Evolutionary conservation across 495 filamentous ascomycete genomes (phyloP).

Genomic region (Lasiosphaeria miniovina): DNA sequence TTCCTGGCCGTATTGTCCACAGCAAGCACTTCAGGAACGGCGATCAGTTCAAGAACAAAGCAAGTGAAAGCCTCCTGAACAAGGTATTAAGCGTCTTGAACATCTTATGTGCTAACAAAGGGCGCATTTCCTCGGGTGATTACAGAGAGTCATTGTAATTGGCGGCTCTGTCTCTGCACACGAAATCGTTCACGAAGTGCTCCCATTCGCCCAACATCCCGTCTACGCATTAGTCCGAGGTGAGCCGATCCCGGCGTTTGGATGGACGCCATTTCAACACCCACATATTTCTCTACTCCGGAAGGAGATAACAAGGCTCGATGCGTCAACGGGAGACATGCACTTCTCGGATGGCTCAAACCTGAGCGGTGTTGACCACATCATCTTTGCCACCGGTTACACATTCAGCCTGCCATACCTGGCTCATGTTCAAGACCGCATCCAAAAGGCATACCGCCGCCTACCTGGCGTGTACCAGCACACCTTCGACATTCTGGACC

Average conservation of each 20-base stretch:
- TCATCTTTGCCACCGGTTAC: constrained; percentile 59
- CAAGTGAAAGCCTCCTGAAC: constrained; percentile 8
- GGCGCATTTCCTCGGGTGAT: neutral
- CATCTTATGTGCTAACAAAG: neutral
- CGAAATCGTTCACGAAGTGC: constrained; percentile 34
- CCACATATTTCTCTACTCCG: constrained; percentile 44
- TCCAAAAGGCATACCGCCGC: constrained; percentile 41
- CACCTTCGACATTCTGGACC: constrained; percentile 52
- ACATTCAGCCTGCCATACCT: constrained; percentile 56
- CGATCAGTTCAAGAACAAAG: constrained; percentile 44
- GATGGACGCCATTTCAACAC: constrained; percentile 47
- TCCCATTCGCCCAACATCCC: constrained; percentile 26
- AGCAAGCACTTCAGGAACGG: constrained; percentile 34
- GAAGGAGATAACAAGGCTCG: constrained; percentile 38
- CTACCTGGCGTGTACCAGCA: constrained; percentile 58
- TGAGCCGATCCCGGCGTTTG: constrained; percentile 32
- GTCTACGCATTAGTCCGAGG: constrained; percentile 29
- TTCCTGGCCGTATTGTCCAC: constrained; percentile 33
- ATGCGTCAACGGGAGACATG: constrained; percentile 35
- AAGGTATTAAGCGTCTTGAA: neutral
- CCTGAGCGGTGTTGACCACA: constrained; percentile 50
- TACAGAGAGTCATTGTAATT: constrained; percentile 31
- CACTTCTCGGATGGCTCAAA: constrained; percentile 52
- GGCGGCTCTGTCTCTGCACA: constrained; percentile 34
- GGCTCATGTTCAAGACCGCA: constrained; percentile 47